A percentile compares a stretch with the other conserved stretches of the same genome.
phyloP scores from a whole-genome alignment of 495 filamentous ascomycete genomes.

The Penicillium maclennaniae region DNA sequence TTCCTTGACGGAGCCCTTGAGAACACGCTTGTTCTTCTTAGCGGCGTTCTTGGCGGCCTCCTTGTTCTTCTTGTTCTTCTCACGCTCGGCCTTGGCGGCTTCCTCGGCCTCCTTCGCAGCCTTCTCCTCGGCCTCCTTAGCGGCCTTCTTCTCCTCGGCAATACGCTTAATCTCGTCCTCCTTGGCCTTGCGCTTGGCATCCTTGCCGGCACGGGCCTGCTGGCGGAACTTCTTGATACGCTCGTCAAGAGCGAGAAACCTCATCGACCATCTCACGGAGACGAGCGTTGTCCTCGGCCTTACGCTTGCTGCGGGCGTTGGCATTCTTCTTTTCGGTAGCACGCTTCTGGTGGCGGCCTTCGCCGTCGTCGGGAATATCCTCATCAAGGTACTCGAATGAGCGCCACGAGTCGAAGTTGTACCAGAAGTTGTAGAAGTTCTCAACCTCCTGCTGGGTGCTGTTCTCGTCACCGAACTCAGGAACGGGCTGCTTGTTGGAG shows the following conservation, averaged over 20 bases:
- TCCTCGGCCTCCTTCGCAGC: slow-evolving; percentile 79
- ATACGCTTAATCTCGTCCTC: slow-evolving; percentile 86
- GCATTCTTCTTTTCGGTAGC: slow-evolving; percentile 97
- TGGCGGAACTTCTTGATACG: slow-evolving; percentile 96
- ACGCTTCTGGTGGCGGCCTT: slow-evolving; percentile 97
- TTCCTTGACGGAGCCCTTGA: slow-evolving; percentile 89
- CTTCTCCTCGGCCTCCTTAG: slow-evolving; percentile 73
- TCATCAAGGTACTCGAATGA: slow-evolving; percentile 98
- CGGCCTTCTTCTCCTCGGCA: slow-evolving; percentile 71
- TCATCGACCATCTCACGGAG: slow-evolving; percentile 87
- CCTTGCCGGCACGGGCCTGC: slow-evolving; percentile 84
- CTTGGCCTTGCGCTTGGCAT: slow-evolving; percentile 85
- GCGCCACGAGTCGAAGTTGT: slow-evolving; percentile 97
- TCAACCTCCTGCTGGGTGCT: slow-evolving; percentile 85
- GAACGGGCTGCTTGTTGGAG: slow-evolving; percentile 84
- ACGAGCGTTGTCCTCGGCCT: slow-evolving; percentile 92
- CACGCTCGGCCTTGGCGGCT: slow-evolving; percentile 74
- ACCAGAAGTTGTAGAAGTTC: slow-evolving; percentile 98
- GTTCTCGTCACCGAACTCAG: slow-evolving; percentile 77
- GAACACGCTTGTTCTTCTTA: slow-evolving; percentile 99
- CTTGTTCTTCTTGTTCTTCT: slow-evolving; percentile 91
- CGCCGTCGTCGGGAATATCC: slow-evolving; percentile 97
- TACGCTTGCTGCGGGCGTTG: slow-evolving; percentile 96
- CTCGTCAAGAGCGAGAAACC: slow-evolving; percentile 70
- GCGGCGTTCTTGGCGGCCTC: slow-evolving; percentile 95